These are phyloP conservation scores for Apophysomyces elegans DNA, from an alignment of 371 early-diverging fungal genomes.

Conservation along the genomic window DNA sequence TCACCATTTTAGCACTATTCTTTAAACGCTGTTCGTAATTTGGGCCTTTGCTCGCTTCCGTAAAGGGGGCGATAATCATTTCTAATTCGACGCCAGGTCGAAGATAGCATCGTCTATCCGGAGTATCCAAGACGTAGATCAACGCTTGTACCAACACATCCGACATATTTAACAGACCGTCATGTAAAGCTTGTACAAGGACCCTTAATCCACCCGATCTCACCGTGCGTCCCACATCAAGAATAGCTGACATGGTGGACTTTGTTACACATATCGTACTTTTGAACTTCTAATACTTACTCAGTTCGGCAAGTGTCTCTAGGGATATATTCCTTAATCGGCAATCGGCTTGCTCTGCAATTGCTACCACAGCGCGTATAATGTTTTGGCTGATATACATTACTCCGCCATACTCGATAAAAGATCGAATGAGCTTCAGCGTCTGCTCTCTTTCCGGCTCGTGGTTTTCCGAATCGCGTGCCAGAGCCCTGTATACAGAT, in stretches of 20 bases:
- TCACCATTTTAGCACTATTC: slow-evolving; percentile 64
- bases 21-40: slow-evolving; percentile 69
- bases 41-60: slow-evolving; percentile 70
- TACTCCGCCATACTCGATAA: slow-evolving; percentile 71
- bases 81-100: slow-evolving; percentile 79
- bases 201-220: slow-evolving; percentile 74
- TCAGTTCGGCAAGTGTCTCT: slow-evolving; percentile 80
- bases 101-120: slow-evolving; percentile 66
- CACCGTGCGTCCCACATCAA: slow-evolving; percentile 67
- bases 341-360: slow-evolving; percentile 83
- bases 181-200: slow-evolving; percentile 71
- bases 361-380: slow-evolving; percentile 74
- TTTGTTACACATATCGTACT: not conserved
- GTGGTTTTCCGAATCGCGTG: slow-evolving; percentile 61
- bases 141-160: slow-evolving; percentile 71
- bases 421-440: slow-evolving; percentile 69
- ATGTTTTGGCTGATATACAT: slow-evolving; percentile 65
- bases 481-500: slow-evolving; percentile 51
- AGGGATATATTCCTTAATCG: slow-evolving; percentile 72
- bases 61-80: slow-evolving; percentile 78
- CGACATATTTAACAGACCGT: slow-evolving; percentile 70
- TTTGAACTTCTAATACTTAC: slow-evolving; percentile 39
- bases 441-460: slow-evolving; percentile 82
- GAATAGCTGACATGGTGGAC: slow-evolving; percentile 33
- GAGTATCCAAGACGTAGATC: slow-evolving; percentile 74